Evolutionary conservation across 345 rosid species (phyloP).

Genomic region (Viola odorata): DNA sequence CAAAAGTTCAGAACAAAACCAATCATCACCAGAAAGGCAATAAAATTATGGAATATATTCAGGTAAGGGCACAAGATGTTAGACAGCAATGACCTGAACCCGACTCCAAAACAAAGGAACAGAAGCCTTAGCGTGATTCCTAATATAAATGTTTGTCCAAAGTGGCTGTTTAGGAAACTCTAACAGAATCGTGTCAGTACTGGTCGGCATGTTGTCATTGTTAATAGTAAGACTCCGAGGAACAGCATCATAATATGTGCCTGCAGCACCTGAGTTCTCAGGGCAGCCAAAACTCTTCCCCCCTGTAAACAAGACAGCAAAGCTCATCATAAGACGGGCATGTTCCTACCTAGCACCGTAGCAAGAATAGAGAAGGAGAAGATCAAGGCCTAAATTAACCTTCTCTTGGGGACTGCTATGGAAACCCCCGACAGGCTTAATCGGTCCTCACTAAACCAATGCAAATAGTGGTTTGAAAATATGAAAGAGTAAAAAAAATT

Average conservation of each 20-base stretch:
- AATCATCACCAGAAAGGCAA: constrained; percentile 1
- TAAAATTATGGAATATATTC: constrained; percentile 1
- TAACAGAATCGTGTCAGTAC: constrained; percentile 57
- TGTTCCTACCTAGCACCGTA: too few relatives aligned
- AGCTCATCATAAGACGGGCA: not conserved
- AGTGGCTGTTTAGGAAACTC: constrained; percentile 66
- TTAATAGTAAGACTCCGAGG: constrained; percentile 57
- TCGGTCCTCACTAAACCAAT: too few relatives aligned
- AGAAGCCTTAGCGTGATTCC: constrained; percentile 56
- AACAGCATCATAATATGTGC: constrained; percentile 70
- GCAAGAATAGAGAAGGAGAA: too few relatives aligned
- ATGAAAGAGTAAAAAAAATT: too few relatives aligned
- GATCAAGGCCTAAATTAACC: too few relatives aligned
- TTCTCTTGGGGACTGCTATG: too few relatives aligned
- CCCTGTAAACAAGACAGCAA: constrained; percentile 35
- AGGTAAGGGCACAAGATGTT: constrained; percentile 10
- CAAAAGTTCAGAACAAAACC: not conserved
- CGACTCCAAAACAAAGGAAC: constrained; percentile 72
- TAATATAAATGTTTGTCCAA: constrained; percentile 57
- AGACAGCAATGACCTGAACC: constrained; percentile 46
- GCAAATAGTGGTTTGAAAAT: too few relatives aligned
- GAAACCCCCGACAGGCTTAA: too few relatives aligned
- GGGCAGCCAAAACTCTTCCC: constrained; percentile 58
- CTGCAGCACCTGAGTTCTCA: constrained; percentile 66
- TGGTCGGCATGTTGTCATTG: constrained; percentile 55